Base-by-base conservation (phyloP, 108 stramenopile genomes). In the Pseudonitzschia multiseries region DNA sequence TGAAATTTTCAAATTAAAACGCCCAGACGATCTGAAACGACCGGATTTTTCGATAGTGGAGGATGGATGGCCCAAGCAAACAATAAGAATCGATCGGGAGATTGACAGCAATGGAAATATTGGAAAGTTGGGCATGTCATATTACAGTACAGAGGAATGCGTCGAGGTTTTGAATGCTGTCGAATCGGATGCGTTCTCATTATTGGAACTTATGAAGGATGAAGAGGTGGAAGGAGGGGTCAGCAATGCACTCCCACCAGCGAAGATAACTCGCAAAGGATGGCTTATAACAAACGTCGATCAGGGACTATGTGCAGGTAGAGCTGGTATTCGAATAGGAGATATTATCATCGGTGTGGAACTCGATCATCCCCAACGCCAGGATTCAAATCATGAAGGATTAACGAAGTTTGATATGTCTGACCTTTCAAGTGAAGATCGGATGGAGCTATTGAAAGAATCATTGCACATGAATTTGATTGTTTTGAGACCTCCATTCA, bases 281-380 rank as follows among this genome's bases (percentile, higher is more conserved):
- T 53, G 15, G 20, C 44, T 78, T 4, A 48, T 78, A 17, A 29
- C 22, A 13, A 48, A 13, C 26, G 67, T 57, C 5, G 17, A 70
- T 3, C 10, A 65, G n/a, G 69, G 31, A 5, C 24, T 24, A 2
- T 12, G 26, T 36, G 70, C 43, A 21, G 80, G 65, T 21, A 13
- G 29, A 50, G 75, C 75, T 50, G 74, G 72, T 18, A 13, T 79
- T n/a, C 27, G 43, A 27, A 40, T 50, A 22, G 61, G 72, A 4
- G 82, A 83, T 71, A 59, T 83, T 9, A 75, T 83, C 0, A 42
- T 51, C 4, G 60, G 57, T 17, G 46, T 82, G 26, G 64, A 77
- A 69, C 26, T 60, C 24, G 3, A 74, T 13, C 36, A 74, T 14
- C 10, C 62, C 32, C 21, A 51, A 27, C 20, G 63, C 27, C 48